Evolutionary conservation across 768 basidiomycete species (phyloP).

Genomic region (Tephrocybe sp.): DNA sequence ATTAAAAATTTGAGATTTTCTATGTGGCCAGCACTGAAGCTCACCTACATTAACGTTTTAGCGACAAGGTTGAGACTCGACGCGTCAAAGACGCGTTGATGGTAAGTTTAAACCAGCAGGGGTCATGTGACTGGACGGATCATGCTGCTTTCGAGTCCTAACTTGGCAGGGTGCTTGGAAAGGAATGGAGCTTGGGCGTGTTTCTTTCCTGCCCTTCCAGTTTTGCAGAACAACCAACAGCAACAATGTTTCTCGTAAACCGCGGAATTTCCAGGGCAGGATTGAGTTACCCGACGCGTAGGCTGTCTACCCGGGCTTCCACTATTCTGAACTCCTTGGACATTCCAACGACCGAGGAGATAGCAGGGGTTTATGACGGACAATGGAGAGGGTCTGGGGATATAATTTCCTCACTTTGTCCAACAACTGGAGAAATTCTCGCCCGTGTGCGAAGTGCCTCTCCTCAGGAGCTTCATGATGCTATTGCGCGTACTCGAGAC

Average conservation of each 20-base stretch:
- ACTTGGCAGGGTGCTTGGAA: too few species aligned
- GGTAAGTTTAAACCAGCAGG: too few species aligned
- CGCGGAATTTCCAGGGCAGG: constrained; percentile 19
- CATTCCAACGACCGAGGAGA: constrained; percentile 54
- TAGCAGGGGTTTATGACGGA: constrained; percentile 82
- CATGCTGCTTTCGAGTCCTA: neutral
- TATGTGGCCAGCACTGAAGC: too few species aligned
- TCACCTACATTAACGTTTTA: too few species aligned
- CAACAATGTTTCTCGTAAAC: constrained; percentile 26
- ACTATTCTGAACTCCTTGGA: constrained; percentile 63
- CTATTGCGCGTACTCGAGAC: constrained; percentile 68
- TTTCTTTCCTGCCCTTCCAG: neutral
- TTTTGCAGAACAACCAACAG: constrained; percentile 2
- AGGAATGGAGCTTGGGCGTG: neutral
- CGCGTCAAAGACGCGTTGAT: too few species aligned
- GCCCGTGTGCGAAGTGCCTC: constrained; percentile 75
- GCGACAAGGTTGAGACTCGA: too few species aligned
- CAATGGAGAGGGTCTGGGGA: constrained; percentile 79
- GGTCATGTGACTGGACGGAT: constrained; percentile 3
- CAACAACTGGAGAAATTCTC: constrained; percentile 84
- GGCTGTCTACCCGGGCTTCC: constrained; percentile 71
- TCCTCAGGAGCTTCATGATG: constrained; percentile 67
- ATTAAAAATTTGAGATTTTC: too few species aligned
- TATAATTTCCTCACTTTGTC: constrained; percentile 69
- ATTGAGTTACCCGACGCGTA: constrained; percentile 33